Conservation (phyloP, 345 rosid genomes). For the Orychophragmus violaceus region DNA sequence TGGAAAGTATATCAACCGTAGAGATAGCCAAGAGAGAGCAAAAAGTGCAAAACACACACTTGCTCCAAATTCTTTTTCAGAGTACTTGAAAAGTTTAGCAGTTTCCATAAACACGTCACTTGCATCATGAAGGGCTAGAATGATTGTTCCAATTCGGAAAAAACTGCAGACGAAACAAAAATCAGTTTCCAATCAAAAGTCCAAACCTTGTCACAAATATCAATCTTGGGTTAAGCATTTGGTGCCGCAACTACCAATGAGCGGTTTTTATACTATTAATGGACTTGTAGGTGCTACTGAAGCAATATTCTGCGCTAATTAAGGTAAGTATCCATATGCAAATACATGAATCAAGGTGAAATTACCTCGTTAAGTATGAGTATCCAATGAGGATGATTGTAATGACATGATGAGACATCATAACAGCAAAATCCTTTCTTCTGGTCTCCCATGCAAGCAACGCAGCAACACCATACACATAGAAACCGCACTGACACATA, state of each 20-base stretch:
- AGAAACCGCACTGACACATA: constrained; percentile 96
- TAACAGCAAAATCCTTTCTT: constrained; percentile 91
- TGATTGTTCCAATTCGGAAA: constrained; percentile 73
- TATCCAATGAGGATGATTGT: constrained; percentile 69
- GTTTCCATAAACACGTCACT: constrained; percentile 90
- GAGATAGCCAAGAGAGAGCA: constrained; percentile 83
- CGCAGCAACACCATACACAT: constrained; percentile 73
- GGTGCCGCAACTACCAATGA: not conserved
- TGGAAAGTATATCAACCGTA: constrained; percentile 87
- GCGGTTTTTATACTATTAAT: no score
- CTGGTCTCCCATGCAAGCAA: constrained; percentile 91
- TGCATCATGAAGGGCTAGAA: constrained; percentile 88
- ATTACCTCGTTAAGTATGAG: constrained; percentile 77
- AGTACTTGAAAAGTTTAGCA: constrained; percentile 86
- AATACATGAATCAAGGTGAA: not conserved
- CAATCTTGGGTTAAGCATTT: not conserved
- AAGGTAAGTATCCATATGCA: not conserved
- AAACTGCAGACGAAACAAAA: constrained; percentile 43
- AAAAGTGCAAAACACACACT: constrained; percentile 88
- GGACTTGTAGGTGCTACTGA: not conserved
- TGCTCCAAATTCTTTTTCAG: constrained; percentile 82
- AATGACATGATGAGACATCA: constrained; percentile 98
- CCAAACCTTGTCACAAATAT: not conserved
- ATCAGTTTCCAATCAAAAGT: not conserved
- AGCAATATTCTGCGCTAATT: not conserved